These are phyloP conservation scores for Piloderma croceum DNA, from an alignment of 768 basidiomycete genomes.

Conservation along the genomic window DNA sequence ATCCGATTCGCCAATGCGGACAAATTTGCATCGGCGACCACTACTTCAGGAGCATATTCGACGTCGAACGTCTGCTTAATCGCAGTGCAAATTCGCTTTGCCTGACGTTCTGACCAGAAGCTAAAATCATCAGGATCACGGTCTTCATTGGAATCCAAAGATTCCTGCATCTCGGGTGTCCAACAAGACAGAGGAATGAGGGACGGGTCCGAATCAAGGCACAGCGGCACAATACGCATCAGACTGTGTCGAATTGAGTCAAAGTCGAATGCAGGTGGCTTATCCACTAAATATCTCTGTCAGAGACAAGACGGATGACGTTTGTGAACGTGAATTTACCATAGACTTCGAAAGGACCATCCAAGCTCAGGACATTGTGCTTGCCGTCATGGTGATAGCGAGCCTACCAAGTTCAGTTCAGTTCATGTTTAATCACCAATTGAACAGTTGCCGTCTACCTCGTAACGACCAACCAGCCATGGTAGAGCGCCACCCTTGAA, in stretches of 20 bases:
- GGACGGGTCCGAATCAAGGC: conserved; percentile 81
- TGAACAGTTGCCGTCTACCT: conserved; percentile 43
- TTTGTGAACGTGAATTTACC: conserved; percentile 51
- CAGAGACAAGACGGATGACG: background rate
- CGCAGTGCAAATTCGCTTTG: conserved; percentile 76
- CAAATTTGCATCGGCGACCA: conserved; percentile 92
- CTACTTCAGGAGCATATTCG: conserved; percentile 84
- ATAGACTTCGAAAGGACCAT: conserved; percentile 84
- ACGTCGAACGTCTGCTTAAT: conserved; percentile 81
- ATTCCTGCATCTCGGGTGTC: conserved; percentile 19
- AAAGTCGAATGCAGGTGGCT: conserved; percentile 60
- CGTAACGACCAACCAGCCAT: conserved; percentile 83
- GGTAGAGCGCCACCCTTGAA: conserved; percentile 80
- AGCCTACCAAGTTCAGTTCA: conserved; percentile 44
- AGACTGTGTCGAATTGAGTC: conserved; percentile 59
- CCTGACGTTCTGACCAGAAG: conserved; percentile 89
- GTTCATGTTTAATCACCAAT: too few relatives aligned
- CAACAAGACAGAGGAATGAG: conserved; percentile 71
- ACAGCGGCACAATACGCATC: conserved; percentile 74
- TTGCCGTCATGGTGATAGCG: conserved; percentile 97
- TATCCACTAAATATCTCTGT: conserved; percentile 59
- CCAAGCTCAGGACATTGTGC: conserved; percentile 87
- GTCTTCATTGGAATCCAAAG: conserved; percentile 16
- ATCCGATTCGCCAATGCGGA: conserved; percentile 81
- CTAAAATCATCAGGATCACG: conserved; percentile 89